These are phyloP conservation scores for Colletotrichum cuscutae DNA, from an alignment of 2,329 filamentous ascomycete genomes.

Conservation along the genomic window DNA sequence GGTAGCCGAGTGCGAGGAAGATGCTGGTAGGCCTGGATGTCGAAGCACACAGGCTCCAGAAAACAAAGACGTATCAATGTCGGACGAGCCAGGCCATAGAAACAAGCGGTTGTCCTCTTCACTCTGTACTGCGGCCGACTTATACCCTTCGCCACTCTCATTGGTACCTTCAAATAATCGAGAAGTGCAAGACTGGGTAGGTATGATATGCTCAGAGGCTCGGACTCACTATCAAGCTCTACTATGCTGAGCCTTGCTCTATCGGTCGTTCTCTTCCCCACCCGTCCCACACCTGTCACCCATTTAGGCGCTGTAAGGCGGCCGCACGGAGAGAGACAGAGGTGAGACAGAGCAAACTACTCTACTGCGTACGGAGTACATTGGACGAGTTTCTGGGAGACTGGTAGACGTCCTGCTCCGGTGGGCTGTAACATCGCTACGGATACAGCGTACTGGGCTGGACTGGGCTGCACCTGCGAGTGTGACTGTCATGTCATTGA, in stretches of 20 bases:
- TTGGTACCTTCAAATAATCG: not conserved
- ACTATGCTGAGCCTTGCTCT: constrained; percentile 26
- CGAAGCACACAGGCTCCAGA: not conserved
- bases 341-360: not conserved
- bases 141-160: constrained; percentile 17
- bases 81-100: not conserved
- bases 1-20: too few species aligned
- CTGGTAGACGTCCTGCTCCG: not conserved
- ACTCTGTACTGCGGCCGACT: constrained; percentile 1
- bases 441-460: not conserved
- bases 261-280: constrained; percentile 15
- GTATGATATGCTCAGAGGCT: not conserved
- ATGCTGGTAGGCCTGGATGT: not conserved
- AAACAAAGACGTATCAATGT: not conserved
- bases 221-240: not conserved
- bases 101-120: not conserved
- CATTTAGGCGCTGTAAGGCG: constrained; percentile 26
- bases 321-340: constrained; percentile 1
- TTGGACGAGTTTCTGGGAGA: constrained; percentile 2
- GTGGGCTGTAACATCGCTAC: not conserved
- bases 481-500: not conserved
- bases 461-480: constrained; percentile 15
- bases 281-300: constrained; percentile 23
- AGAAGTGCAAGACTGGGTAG: not conserved
- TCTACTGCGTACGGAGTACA: not conserved